A percentile compares a stretch with the other conserved stretches of the same genome.
Conservation (phyloP, 768 basidiomycete species). For the Lactarius sp. region DNA sequence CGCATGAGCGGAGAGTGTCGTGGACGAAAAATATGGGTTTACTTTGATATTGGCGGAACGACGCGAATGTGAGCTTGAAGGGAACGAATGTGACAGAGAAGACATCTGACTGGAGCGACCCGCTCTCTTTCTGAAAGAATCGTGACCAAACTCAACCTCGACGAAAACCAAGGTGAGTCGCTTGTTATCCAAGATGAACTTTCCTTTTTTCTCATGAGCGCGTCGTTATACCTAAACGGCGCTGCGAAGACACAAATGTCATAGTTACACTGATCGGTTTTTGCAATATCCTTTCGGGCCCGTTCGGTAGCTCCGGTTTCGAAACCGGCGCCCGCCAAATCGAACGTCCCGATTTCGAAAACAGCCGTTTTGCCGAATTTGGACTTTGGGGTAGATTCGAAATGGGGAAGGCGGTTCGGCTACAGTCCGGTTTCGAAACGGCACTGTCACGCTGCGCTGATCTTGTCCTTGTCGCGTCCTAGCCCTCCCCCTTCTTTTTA, state of each 20-base stretch:
- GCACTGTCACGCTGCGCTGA: too few relatives aligned
- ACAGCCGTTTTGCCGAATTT: too few relatives aligned
- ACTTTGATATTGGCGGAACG: background rate
- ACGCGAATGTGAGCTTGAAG: background rate
- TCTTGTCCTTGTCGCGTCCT: too few relatives aligned
- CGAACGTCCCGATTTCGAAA: too few relatives aligned
- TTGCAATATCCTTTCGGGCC: conserved; percentile 18
- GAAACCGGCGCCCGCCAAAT: too few relatives aligned
- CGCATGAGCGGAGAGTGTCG: background rate
- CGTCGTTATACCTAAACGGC: conserved; percentile 48
- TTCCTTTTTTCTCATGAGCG: conserved; percentile 43
- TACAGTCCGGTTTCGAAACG: too few relatives aligned
- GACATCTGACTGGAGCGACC: conserved; percentile 1
- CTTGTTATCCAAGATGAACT: conserved; percentile 56
- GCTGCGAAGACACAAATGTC: conserved; percentile 61
- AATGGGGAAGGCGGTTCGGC: too few relatives aligned
- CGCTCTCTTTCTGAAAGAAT: conserved; percentile 27
- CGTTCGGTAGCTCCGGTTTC: too few relatives aligned
- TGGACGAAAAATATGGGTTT: background rate
- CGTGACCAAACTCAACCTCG: background rate
- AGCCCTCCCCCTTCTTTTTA: too few relatives aligned
- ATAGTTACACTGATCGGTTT: conserved; percentile 88
- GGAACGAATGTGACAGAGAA: too few relatives aligned
- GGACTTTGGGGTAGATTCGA: too few relatives aligned
- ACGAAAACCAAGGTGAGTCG: conserved; percentile 15